These are phyloP conservation scores for Tolypocladium sp. DNA, from an alignment of 2,329 filamentous ascomycete species.

Conservation along the genomic window DNA sequence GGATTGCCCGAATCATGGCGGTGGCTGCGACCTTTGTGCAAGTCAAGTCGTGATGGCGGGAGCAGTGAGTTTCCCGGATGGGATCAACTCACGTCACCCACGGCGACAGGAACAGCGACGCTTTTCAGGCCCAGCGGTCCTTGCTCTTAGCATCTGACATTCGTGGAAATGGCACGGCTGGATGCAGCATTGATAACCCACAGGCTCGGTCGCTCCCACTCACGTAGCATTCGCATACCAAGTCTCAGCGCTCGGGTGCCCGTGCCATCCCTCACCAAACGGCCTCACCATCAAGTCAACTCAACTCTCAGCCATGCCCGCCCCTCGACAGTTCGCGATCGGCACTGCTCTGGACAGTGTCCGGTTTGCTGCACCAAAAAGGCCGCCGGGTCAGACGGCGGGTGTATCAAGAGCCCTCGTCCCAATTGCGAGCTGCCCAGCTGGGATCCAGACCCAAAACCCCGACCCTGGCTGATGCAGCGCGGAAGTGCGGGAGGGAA, in stretches of 20 bases:
- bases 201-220: neutral
- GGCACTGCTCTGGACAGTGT: no score
- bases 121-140: neutral
- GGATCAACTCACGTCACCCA: no score
- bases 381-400: neutral
- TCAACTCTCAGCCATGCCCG: neutral
- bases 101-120: neutral
- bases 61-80: no score
- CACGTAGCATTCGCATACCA: neutral
- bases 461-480: neutral
- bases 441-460: neutral
- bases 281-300: neutral
- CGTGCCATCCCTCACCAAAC: neutral
- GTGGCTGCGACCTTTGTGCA: neutral
- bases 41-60: no score
- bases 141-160: neutral
- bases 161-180: neutral
- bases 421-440: neutral
- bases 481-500: neutral
- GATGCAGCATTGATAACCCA: neutral
- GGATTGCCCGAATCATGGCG: neutral
- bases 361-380: neutral
- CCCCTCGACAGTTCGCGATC: neutral
- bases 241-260: neutral
- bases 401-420: neutral